These are phyloP conservation scores for Hypoxylon cercidicola DNA, from an alignment of 495 filamentous ascomycete species.

Conservation along the genomic window DNA sequence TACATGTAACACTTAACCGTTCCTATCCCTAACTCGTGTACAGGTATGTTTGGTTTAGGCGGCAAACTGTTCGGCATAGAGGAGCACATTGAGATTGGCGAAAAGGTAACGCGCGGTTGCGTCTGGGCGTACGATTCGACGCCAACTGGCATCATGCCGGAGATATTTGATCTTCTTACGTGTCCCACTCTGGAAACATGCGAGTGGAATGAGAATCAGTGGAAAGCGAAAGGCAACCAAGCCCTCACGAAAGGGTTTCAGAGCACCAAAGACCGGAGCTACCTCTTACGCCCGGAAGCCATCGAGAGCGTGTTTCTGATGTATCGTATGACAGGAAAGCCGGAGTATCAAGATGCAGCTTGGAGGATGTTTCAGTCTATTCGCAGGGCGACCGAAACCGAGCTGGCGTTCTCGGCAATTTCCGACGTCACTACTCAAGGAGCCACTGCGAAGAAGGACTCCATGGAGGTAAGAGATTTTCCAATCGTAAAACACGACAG, in stretches of 20 bases:
- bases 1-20: no score
- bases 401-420: slow-evolving; percentile 57
- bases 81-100: slow-evolving; percentile 74
- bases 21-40: not conserved
- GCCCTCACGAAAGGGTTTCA: slow-evolving; percentile 20
- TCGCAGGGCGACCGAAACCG: slow-evolving; percentile 54
- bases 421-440: slow-evolving; percentile 41
- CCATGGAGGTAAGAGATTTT: slow-evolving; percentile 56
- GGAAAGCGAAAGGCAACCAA: slow-evolving; percentile 45
- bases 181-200: slow-evolving; percentile 71
- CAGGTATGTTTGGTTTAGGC: slow-evolving; percentile 79
- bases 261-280: slow-evolving; percentile 27
- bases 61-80: slow-evolving; percentile 73
- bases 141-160: slow-evolving; percentile 84
- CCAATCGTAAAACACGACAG: not conserved
- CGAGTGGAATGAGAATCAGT: slow-evolving; percentile 73
- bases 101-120: slow-evolving; percentile 82
- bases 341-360: slow-evolving; percentile 62
- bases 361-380: slow-evolving; percentile 67
- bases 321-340: slow-evolving; percentile 67
- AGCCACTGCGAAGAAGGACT: slow-evolving; percentile 15
- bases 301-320: slow-evolving; percentile 69
- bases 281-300: slow-evolving; percentile 64
- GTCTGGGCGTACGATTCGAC: slow-evolving; percentile 83
- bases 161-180: slow-evolving; percentile 68